Percentiles rank a stretch among this genome's conserved stretches.
Evolutionary conservation across 352 stramenopile genomes (phyloP).

Genomic region (Phytophthora foliorum): DNA sequence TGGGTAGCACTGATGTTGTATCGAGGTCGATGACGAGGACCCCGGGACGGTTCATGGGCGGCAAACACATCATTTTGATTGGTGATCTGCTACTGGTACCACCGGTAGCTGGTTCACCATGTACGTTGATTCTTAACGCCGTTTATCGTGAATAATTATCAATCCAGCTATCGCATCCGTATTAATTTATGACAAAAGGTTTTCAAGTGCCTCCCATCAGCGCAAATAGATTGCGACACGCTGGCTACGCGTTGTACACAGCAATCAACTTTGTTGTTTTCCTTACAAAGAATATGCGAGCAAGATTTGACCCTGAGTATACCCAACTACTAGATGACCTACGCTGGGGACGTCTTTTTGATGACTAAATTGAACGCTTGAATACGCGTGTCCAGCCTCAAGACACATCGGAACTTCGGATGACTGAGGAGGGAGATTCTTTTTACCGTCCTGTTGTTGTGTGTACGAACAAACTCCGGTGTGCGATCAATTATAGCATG

Average conservation of each 20-base stretch:
- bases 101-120: too few relatives aligned
- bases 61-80: conserved; percentile 24
- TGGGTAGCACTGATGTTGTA: conserved; percentile 15
- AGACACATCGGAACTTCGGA: too few relatives aligned
- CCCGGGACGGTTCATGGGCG: conserved; percentile 28
- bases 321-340: conserved; percentile 3
- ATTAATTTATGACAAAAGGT: too few relatives aligned
- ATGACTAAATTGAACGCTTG: background rate
- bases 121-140: too few relatives aligned
- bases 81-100: too few relatives aligned
- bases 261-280: conserved; percentile 38
- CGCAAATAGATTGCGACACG: background rate
- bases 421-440: too few relatives aligned
- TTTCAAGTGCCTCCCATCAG: background rate
- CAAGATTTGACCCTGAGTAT: conserved; percentile 14
- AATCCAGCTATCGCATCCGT: too few relatives aligned
- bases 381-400: conserved; percentile 13
- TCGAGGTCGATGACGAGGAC: conserved; percentile 2
- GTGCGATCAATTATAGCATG: conserved; percentile 22
- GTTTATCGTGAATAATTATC: too few relatives aligned
- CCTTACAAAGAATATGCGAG: conserved; percentile 32
- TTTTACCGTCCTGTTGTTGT: conserved; percentile 26
- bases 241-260: conserved; percentile 26
- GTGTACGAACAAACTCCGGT: conserved; percentile 24
- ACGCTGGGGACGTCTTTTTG: conserved; percentile 3